phyloP scores from a whole-genome alignment of 192 early-diverging fungal species.

The Cetraspora pellucida region DNA sequence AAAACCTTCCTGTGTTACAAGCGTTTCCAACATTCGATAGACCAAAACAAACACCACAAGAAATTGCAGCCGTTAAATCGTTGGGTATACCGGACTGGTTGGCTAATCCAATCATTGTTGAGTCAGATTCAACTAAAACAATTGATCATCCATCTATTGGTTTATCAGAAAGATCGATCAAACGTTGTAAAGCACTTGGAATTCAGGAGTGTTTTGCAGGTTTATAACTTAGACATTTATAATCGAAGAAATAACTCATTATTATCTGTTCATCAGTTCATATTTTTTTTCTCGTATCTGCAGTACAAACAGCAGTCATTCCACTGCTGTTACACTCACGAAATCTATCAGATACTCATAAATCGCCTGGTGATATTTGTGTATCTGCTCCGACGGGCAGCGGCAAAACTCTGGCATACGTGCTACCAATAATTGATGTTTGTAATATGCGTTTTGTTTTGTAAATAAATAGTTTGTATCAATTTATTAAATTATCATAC shows the following conservation, averaged over 20 bases:
- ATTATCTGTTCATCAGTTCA: background rate
- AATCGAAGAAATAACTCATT: background rate
- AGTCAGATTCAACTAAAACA: conserved; percentile 56
- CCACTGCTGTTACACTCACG: conserved; percentile 75
- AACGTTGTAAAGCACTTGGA: conserved; percentile 63
- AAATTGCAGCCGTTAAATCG: conserved; percentile 47
- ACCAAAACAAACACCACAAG: conserved; percentile 42
- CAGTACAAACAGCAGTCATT: conserved; percentile 83
- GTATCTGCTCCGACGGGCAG: conserved; percentile 95
- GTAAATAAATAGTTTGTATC: background rate
- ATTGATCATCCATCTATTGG: conserved; percentile 55
- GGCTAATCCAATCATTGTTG: conserved; percentile 73
- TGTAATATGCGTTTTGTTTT: background rate
- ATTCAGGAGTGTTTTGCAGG: conserved; percentile 79
- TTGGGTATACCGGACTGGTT: conserved; percentile 92
- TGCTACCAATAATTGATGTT: conserved; percentile 86
- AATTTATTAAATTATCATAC: background rate
- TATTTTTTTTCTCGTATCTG: background rate
- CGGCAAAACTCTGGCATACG: conserved; percentile 96
- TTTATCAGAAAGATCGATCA: conserved; percentile 65
- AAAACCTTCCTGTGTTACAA: conserved; percentile 29
- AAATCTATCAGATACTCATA: conserved; percentile 65
- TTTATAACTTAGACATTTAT: conserved; percentile 3
- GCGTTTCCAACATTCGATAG: conserved; percentile 51
- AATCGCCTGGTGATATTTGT: conserved; percentile 84